Evolutionary conservation across 371 early-diverging fungal species (phyloP).

Genomic region (Coemansia sp.): DNA sequence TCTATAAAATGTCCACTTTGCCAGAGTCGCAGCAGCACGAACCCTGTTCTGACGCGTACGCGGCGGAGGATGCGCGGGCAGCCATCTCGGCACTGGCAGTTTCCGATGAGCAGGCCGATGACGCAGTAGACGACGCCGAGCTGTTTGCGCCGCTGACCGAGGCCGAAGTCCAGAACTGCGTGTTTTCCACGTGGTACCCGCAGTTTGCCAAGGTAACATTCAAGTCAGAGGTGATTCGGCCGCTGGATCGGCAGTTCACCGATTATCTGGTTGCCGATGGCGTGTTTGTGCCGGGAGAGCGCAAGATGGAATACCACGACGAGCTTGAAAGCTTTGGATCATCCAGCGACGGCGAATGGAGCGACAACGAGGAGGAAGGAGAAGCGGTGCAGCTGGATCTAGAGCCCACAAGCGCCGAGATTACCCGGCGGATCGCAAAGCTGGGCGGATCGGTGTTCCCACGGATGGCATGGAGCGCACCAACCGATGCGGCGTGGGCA

Average conservation of each 20-base stretch:
- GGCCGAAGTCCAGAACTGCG: conserved; percentile 66
- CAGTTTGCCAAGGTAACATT: conserved; percentile 62
- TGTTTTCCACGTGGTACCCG: conserved; percentile 78
- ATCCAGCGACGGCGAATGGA: conserved; percentile 48
- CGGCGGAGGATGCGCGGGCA: conserved; percentile 8
- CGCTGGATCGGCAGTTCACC: conserved; percentile 72
- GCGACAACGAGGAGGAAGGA: conserved; percentile 50
- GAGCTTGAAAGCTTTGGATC: conserved; percentile 52
- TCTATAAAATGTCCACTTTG: neutral
- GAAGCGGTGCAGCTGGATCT: neutral
- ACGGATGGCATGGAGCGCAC: conserved; percentile 93
- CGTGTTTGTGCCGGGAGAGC: conserved; percentile 71
- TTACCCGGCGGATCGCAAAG: conserved; percentile 64
- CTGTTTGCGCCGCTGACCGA: conserved; percentile 52
- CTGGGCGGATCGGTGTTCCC: conserved; percentile 84
- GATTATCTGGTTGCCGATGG: conserved; percentile 83
- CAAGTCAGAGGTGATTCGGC: conserved; percentile 63
- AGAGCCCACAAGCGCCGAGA: conserved; percentile 56
- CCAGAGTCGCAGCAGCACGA: neutral
- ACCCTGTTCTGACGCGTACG: neutral
- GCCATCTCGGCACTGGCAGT: conserved; percentile 6
- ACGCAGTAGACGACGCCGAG: conserved; percentile 3
- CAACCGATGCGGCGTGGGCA: conserved; percentile 93
- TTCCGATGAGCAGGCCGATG: neutral
- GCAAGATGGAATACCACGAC: conserved; percentile 13